Evolutionary conservation across 371 early-diverging fungal genomes (phyloP), one percentile per base, ranked within the genome.

Genomic region (Fennellomyces sp.): DNA sequence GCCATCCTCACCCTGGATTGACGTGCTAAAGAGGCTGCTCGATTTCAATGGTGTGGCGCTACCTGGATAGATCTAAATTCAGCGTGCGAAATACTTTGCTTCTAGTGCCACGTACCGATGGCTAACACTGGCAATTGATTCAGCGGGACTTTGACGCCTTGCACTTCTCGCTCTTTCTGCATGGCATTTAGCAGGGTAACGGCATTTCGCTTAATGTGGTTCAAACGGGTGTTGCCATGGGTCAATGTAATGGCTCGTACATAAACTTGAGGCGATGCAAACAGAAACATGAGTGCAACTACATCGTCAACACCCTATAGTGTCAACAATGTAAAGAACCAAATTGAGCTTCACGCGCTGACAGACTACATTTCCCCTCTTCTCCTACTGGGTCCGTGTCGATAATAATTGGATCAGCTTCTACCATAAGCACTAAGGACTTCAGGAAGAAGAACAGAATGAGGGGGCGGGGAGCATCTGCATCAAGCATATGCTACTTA

Each of bases 271-370:
- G 76, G 77, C 1, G 81, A 72, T 17, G 68, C 60, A 57, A 83
- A 65, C 21, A 81, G 75, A 52, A 75, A 59, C 15, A 80, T 61
- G 29, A 83, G 70, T 33, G 82, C 83, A 39, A 85, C 49, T 27
- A 73, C 72, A 68, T 83, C 86, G 36, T 83, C 84, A 23, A 83
- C 77, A 57, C 79, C 77, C 69, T 64, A 28, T n/a, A n/a, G n/a
- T n/a, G n/a, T n/a, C n/a, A n/a, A 27, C 39, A 28, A 2, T 29
- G 23, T 13, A 42, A 19, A 15, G 1, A 33, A 4, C 28, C 2
- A 21, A 13, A 8, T 6, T 7, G n/a, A 3, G 7, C 11, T 11
- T 28, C 2, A n/a, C n/a, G n/a, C n/a, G n/a, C n/a, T n/a, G n/a
- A n/a, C n/a, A n/a, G 31, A 26, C 29, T 56, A 19, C 27, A 13